These are phyloP conservation scores for Russula vinacea DNA, from an alignment of 768 basidiomycete species.

Conservation along the genomic window DNA sequence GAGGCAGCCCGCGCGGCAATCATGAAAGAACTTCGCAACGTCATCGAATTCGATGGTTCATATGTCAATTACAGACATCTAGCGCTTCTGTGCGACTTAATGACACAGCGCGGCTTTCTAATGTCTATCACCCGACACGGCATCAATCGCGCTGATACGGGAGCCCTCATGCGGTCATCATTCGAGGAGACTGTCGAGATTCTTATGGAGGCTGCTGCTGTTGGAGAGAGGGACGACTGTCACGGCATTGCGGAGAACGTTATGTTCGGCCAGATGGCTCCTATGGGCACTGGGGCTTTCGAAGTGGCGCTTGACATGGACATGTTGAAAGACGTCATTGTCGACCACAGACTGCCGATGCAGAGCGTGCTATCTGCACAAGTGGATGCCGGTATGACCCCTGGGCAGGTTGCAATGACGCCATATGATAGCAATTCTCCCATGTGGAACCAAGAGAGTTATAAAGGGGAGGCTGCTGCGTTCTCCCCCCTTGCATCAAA, in stretches of 20 bases:
- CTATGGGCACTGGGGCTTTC: conserved; percentile 97
- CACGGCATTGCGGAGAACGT: conserved; percentile 99
- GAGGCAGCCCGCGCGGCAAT: conserved; percentile 95
- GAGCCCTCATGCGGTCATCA: conserved; percentile 96
- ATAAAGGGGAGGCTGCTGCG: conserved; percentile 81
- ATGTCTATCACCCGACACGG: conserved; percentile 99
- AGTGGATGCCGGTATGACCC: conserved; percentile 85
- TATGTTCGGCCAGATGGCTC: conserved; percentile 99
- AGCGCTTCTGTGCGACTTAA: conserved; percentile 93
- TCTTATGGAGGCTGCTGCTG: conserved; percentile 96
- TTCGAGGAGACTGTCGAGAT: conserved; percentile 99
- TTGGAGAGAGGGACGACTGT: conserved; percentile 98
- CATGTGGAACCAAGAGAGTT: conserved; percentile 68
- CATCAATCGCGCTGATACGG: conserved; percentile 99
- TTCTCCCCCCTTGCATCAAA: conserved; percentile 95
- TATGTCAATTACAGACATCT: conserved; percentile 99
- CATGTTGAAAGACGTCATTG: conserved; percentile 97
- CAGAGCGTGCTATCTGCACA: conserved; percentile 76
- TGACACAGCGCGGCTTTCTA: conserved; percentile 91
- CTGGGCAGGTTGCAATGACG: conserved; percentile 90
- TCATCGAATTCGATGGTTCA: conserved; percentile 99
- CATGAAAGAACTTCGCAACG: conserved; percentile 88
- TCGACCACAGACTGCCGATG: conserved; percentile 90
- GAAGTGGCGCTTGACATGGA: conserved; percentile 95
- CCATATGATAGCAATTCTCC: conserved; percentile 94